Evolutionary conservation across 2,329 filamentous ascomycete species (phyloP).

Genomic region (Fulvia fulva): DNA sequence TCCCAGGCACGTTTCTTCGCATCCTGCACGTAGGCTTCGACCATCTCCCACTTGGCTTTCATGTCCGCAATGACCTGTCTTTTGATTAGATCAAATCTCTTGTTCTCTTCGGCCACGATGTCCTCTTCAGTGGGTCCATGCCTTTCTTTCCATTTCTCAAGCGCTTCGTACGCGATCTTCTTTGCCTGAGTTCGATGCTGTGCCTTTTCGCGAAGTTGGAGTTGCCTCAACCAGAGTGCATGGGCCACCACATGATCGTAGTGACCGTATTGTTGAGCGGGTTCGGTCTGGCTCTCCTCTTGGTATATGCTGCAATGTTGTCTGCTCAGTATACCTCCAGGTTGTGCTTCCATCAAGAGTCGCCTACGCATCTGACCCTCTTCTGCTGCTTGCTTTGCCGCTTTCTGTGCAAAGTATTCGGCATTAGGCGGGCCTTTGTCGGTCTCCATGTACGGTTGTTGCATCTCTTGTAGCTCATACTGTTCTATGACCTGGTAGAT

Average conservation of each 20-base stretch:
- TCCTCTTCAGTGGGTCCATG: constrained; percentile 77
- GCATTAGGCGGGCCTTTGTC: constrained; percentile 28
- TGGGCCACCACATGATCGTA: constrained; percentile 80
- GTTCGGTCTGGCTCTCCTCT: constrained; percentile 59
- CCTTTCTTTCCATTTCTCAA: constrained; percentile 68
- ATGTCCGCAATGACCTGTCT: constrained; percentile 65
- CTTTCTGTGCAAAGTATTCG: constrained; percentile 23
- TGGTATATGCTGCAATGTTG: constrained; percentile 50
- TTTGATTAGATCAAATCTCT: constrained; percentile 63
- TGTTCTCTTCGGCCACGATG: constrained; percentile 71
- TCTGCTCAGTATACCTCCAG: constrained; percentile 69
- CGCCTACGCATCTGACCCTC: constrained; percentile 40
- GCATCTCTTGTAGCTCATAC: constrained; percentile 33
- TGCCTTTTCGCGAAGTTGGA: constrained; percentile 75
- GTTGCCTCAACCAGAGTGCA: constrained; percentile 71
- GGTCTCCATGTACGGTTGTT: constrained; percentile 32
- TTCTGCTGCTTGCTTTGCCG: constrained; percentile 24
- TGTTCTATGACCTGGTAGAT: constrained; percentile 32
- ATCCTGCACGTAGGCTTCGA: constrained; percentile 56
- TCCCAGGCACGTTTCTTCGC: constrained; percentile 56
- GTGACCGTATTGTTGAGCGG: constrained; percentile 77
- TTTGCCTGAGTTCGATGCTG: constrained; percentile 75
- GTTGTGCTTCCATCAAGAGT: constrained; percentile 66
- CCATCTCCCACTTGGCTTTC: constrained; percentile 57
- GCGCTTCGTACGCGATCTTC: constrained; percentile 70